Evolutionary conservation across 2,329 filamentous ascomycete genomes (phyloP), one percentile per base, ranked within the genome.

Genomic region (Microcyclosporella mali): DNA sequence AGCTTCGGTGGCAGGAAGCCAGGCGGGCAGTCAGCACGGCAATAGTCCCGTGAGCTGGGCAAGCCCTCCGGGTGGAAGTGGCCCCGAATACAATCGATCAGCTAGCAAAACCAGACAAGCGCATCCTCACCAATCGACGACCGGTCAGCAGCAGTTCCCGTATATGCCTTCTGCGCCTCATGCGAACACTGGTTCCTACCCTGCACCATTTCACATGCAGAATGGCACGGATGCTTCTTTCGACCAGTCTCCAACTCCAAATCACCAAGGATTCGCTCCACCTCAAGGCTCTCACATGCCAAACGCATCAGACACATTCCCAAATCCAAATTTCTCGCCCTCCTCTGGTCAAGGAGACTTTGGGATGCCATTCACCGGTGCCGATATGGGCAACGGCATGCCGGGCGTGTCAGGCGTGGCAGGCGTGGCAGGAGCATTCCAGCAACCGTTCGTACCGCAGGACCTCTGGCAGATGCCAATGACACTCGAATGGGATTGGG

Each of bases 401-500:
- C 9, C 36, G 30, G 29, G 25, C 16, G n/a, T n/a, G n/a, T n/a
- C n/a, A n/a, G n/a, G n/a, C n/a, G n/a, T n/a, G n/a, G n/a, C n/a
- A n/a, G 41, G 38, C 16, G 41, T 41, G 14, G 40, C 31, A 9
- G 50, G 49, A 21, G 62, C 72, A 14, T 88, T 89, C 59, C 84
- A 89, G 57, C 85, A 94, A 53, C 89, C 89, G 0, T 84, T 95
- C 57, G 79, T 97, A 16, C 90, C 92, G 3, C 88, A 90, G 56
- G 92, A 97, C 66, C 67, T 97, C 18, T 98, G 92, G 81, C 85
- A 90, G 63, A 82, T 97, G 78, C 89, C 90, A 1, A 94, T 95
- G 82, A 94, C 87, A 2, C 75, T 97, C 16, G 90, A 97, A 61
- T 95, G 89, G 88, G 88, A 84, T 52, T 85, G 81, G 82, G 78